Conservation (phyloP, 768 basidiomycete genomes). For the Zangia roseola region DNA sequence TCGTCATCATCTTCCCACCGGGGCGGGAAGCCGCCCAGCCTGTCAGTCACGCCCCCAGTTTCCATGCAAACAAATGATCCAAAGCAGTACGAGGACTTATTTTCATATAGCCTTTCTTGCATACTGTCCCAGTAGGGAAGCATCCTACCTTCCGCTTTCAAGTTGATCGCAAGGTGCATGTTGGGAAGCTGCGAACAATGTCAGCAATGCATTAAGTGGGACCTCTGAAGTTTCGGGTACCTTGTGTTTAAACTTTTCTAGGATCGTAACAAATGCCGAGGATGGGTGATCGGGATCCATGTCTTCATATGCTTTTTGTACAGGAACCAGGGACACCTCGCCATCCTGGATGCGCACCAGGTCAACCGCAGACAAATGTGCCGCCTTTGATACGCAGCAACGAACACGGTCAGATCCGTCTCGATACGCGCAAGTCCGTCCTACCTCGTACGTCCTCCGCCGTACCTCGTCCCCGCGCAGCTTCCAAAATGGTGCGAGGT, state of each 20-base stretch:
- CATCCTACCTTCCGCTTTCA: conserved; percentile 90
- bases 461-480: conserved; percentile 72
- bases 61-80: background rate
- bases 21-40: conserved; percentile 65
- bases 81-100: conserved; percentile 8
- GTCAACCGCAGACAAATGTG: conserved; percentile 78
- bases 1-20: conserved; percentile 86
- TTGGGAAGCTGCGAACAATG: conserved; percentile 65
- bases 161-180: conserved; percentile 93
- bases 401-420: background rate
- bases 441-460: conserved; percentile 56
- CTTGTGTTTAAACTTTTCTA: conserved; percentile 63
- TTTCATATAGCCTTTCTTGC: conserved; percentile 63
- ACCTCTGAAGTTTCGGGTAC: conserved; percentile 37
- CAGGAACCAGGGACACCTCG: conserved; percentile 52
- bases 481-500: conserved; percentile 84
- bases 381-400: conserved; percentile 47
- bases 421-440: background rate
- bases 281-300: conserved; percentile 76
- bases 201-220: background rate
- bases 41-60: conserved; percentile 48
- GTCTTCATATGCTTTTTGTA: conserved; percentile 55
- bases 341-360: conserved; percentile 74
- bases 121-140: conserved; percentile 90
- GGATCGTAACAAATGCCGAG: conserved; percentile 71